Percentiles rank a stretch among this genome's conserved stretches.
Evolutionary conservation across 768 basidiomycete genomes (phyloP).

Genomic region (Amanita exitialis): DNA sequence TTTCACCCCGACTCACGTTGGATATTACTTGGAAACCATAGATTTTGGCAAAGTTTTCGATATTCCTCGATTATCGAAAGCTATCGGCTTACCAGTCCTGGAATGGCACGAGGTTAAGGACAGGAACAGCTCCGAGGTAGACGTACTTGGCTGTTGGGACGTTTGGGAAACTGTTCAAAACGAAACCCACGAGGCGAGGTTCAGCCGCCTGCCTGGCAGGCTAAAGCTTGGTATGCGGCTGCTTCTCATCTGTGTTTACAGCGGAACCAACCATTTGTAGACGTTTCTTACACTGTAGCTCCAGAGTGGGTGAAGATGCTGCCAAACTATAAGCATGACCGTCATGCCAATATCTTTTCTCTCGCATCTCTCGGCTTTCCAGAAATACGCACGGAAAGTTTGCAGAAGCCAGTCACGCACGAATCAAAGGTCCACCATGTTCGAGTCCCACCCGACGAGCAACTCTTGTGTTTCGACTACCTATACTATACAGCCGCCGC

Average conservation of each 20-base stretch:
- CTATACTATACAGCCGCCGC: slow-evolving; percentile 38
- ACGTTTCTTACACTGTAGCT: slow-evolving; percentile 42
- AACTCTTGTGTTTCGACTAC: slow-evolving; percentile 42
- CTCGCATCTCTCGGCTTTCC: slow-evolving; percentile 37
- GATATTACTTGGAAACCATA: slow-evolving; percentile 35
- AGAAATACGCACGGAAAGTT: slow-evolving; percentile 27
- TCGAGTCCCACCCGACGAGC: slow-evolving; percentile 40
- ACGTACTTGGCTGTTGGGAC: slow-evolving; percentile 51
- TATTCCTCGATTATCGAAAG: slow-evolving; percentile 35
- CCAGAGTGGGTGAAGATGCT: slow-evolving; percentile 40
- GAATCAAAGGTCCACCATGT: slow-evolving; percentile 30
- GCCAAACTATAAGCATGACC: slow-evolving; percentile 33
- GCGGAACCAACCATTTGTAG: slow-evolving; percentile 15
- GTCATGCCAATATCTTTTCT: slow-evolving; percentile 34
- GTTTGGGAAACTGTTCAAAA: slow-evolving; percentile 37
- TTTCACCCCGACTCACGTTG: slow-evolving; percentile 51
- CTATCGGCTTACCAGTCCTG: slow-evolving; percentile 35
- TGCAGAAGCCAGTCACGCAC: slow-evolving; percentile 22
- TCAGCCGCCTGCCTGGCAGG: slow-evolving; percentile 23
- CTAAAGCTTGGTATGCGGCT: slow-evolving; percentile 31
- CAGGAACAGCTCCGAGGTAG: slow-evolving; percentile 23
- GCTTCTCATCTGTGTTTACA: neutral
- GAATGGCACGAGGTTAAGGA: slow-evolving; percentile 62
- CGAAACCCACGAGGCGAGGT: slow-evolving; percentile 26
- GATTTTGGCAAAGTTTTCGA: slow-evolving; percentile 56